Base-by-base conservation (phyloP, 805 yeast species). In the Lipomyces lipofer region DNA sequence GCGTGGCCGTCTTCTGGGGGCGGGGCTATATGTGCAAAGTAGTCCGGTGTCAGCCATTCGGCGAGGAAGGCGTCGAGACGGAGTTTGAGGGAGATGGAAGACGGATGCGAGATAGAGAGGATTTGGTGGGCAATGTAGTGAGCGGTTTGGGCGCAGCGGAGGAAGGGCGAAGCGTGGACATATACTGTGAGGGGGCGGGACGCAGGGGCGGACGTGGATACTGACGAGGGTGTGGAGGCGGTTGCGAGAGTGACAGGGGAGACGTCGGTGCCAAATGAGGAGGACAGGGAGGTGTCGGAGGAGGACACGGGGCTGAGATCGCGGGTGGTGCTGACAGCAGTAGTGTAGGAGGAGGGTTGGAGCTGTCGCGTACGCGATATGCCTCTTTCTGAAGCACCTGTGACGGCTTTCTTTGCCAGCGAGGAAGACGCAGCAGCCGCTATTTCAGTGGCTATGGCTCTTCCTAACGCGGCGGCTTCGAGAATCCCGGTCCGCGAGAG, bases 21-120 rank as follows among this genome's bases (percentile, higher is more conserved):
- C 4, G 74, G 73, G 1, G 66, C 51, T 7, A 63, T 63, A 33
- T 60, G 56, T 5, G 63, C 48, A 54, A 67, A 72, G 57, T 72
- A 72, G 58, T 70, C 75, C 5, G 71, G 67, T 2, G 70, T 68
- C 52, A 68, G 67, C 74, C 74, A 72, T 50, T 72, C 75, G 22
- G 75, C 75, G 30, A 71, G 63, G 28, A 64, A 69, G 5, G 68
- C 53, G 56, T 67, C 71, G 40, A 71, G 35, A 8, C 68, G 63
- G 19, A 64, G 32, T 15, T 36, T 36, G 29, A 62, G 32, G 10
- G 40, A 19, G n/a, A 52, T 30, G 4, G 47, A 29, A 7, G 47
- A 29, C 21, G 43, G 17, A n/a, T 28, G 27, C 2, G 39, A n/a
- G 22, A 44, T n/a, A 0, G 38, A 35, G 47, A 43, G 32, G 19